Evolutionary conservation across 257 asterid species (phyloP).

Genomic region (Solanum habrochaites): DNA sequence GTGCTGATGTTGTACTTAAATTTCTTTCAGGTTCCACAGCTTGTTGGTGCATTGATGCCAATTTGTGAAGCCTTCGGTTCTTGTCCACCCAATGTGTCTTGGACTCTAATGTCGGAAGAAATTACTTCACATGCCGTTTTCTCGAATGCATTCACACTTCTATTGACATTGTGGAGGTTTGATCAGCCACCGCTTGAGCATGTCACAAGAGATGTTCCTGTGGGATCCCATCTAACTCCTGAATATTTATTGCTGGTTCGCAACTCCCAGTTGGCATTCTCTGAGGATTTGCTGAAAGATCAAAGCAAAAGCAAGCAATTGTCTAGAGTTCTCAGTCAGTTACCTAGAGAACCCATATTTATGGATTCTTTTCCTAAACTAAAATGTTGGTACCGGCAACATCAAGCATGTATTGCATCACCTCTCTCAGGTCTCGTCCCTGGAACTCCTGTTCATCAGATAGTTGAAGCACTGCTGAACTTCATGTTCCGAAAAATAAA

Average conservation of each 20-base stretch:
- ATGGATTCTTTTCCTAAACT: constrained; percentile 85
- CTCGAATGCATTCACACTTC: constrained; percentile 86
- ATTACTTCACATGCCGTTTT: constrained; percentile 70
- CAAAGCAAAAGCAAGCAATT: constrained; percentile 33
- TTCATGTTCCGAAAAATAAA: constrained; percentile 76
- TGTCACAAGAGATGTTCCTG: constrained; percentile 63
- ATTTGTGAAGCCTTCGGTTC: constrained; percentile 95
- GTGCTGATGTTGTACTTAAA: constrained; percentile 1
- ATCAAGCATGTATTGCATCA: constrained; percentile 84
- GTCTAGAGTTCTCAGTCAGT: constrained; percentile 37
- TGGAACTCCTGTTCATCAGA: constrained; percentile 83
- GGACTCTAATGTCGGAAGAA: constrained; percentile 68
- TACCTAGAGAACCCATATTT: constrained; percentile 51
- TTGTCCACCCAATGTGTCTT: constrained; percentile 65
- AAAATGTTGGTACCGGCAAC: constrained; percentile 81
- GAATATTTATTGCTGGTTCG: constrained; percentile 71
- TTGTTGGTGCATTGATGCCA: constrained; percentile 93
- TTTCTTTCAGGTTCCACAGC: constrained; percentile 77
- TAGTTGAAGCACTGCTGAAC: constrained; percentile 72
- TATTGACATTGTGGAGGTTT: constrained; percentile 88
- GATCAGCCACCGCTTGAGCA: constrained; percentile 83
- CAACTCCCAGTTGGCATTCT: constrained; percentile 53
- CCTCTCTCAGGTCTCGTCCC: constrained; percentile 77
- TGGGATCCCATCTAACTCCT: constrained; percentile 77
- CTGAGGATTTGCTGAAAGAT: constrained; percentile 28